Base-by-base conservation (phyloP, 345 rosid species). In the Sisymbrium altissimum region DNA sequence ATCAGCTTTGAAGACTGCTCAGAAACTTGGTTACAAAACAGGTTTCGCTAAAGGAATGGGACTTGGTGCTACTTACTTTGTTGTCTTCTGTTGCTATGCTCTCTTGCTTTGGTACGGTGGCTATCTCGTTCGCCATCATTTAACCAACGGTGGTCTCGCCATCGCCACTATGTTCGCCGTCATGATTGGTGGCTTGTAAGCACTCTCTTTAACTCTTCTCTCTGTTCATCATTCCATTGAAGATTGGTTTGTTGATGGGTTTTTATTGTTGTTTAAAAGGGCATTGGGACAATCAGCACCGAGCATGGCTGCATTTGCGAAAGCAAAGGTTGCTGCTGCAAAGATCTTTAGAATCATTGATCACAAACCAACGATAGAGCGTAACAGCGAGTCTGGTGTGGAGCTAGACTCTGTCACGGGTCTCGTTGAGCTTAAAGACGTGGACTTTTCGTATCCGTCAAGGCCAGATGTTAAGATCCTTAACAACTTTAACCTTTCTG, bases 101-200 rank as follows among this genome's bases (percentile, higher is more conserved):
- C 89, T 94, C 36, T 91, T 94, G 65, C 91, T 94, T 30, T 94
- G 97, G 98, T 94, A 94, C 68, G 97, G 98, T 6, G 98, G 97
- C 14, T 89, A 86, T 44, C 93, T 94, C 19, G 96, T 91, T 57
- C 84, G 98, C 36, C 97, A 94, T 56, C 97, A 86, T 84, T 85
- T 81, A 68, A 94, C 98, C 58, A 89, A 91, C 74, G 97, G 97
- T 70, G 97, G 97, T 43, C 96, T 94, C 21, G 97, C 98, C 5
- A 89, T 94, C 32, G 82, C 98, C 36, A 94, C 98, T 62, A 94
- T 94, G 98, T 94, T 94, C 68, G 93, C 96, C 2, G 97, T 91
- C 48, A 94, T 94, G 97, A 84, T 94, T 7, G 98, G 98, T 75
- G 98, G 98, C 71, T 62, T 94, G 98, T 94, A 80, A 87, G 97